phyloP scores from a whole-genome alignment of 1,284 basidiomycete species.

The Leccinum pachyderme region DNA sequence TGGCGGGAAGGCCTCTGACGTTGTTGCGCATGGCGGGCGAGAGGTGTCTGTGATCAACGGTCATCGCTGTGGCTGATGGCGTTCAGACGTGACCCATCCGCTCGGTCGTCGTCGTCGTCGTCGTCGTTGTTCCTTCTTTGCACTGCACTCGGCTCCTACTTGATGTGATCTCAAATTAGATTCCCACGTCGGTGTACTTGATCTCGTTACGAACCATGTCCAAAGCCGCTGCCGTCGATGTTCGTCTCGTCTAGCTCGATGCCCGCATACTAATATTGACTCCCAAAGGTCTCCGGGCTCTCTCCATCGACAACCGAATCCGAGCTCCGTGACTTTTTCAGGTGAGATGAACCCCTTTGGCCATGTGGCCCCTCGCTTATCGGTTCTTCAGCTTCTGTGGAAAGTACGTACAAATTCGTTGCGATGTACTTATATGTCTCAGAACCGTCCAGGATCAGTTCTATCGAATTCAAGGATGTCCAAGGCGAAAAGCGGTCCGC shows the following conservation, averaged over 20 bases:
- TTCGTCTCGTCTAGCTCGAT: constrained; percentile 5
- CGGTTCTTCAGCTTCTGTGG: constrained; percentile 64
- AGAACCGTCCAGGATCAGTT: constrained; percentile 49
- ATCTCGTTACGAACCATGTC: constrained; percentile 18
- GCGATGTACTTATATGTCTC: background rate
- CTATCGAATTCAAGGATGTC: constrained; percentile 53
- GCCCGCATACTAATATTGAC: background rate
- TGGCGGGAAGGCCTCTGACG: constrained; percentile 30
- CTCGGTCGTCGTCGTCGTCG: constrained; percentile 6
- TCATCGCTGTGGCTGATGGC: constrained; percentile 19
- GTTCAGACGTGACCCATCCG: constrained; percentile 10
- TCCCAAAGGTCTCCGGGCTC: constrained; percentile 61
- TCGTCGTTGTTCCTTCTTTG: constrained; percentile 3
- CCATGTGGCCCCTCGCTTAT: constrained; percentile 9
- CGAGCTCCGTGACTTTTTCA: constrained; percentile 74
- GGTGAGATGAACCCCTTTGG: constrained; percentile 43
- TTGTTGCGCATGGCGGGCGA: constrained; percentile 13
- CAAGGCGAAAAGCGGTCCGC: constrained; percentile 41
- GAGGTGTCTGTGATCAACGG: constrained; percentile 7
- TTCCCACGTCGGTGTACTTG: constrained; percentile 20
- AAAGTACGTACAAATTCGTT: constrained; percentile 44
- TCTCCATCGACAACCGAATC: constrained; percentile 56
- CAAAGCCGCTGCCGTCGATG: constrained; percentile 24
- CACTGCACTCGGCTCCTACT: constrained; percentile 16
- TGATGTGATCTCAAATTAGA: background rate